These are phyloP conservation scores for Hypseocharis bilobata DNA, from an alignment of 441 rosid genomes.

Conservation along the genomic window DNA sequence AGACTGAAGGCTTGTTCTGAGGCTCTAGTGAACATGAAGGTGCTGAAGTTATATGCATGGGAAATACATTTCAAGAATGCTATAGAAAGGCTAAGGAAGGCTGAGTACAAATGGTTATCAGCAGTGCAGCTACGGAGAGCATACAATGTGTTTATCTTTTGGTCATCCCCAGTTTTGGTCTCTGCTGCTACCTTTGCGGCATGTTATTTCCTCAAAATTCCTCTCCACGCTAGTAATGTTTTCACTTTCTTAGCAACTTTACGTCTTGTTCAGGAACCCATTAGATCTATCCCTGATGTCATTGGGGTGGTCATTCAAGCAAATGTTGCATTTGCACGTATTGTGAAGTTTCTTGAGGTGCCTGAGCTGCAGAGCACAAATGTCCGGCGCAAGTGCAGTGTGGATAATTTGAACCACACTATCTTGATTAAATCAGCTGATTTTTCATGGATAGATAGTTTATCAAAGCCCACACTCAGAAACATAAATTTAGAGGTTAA, in stretches of 20 bases:
- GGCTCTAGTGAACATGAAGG: conserved; percentile 84
- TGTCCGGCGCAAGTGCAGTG: conserved; percentile 30
- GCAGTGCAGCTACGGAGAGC: conserved; percentile 67
- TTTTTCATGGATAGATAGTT: conserved; percentile 74
- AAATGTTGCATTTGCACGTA: conserved; percentile 70
- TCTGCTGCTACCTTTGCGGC: conserved; percentile 79
- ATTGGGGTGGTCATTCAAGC: conserved; percentile 82
- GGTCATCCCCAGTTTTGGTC: conserved; percentile 84
- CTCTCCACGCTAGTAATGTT: conserved; percentile 71
- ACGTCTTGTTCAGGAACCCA: conserved; percentile 81
- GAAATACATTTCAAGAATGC: conserved; percentile 73
- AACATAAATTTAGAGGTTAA: conserved; percentile 48
- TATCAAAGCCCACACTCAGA: conserved; percentile 48
- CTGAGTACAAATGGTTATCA: conserved; percentile 56
- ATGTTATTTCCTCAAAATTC: conserved; percentile 65
- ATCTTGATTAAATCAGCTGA: conserved; percentile 45
- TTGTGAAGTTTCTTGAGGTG: conserved; percentile 69
- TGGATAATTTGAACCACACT: conserved; percentile 27
- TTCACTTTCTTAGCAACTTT: conserved; percentile 85
- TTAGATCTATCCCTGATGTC: conserved; percentile 78
- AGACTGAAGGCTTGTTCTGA: conserved; percentile 66
- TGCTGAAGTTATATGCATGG: conserved; percentile 86
- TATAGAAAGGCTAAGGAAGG: conserved; percentile 56
- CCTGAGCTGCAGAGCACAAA: conserved; percentile 65
- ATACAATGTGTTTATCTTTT: conserved; percentile 54